Evolutionary conservation across 352 stramenopile genomes (phyloP).

Genomic region (Sclerospora graminicola): DNA sequence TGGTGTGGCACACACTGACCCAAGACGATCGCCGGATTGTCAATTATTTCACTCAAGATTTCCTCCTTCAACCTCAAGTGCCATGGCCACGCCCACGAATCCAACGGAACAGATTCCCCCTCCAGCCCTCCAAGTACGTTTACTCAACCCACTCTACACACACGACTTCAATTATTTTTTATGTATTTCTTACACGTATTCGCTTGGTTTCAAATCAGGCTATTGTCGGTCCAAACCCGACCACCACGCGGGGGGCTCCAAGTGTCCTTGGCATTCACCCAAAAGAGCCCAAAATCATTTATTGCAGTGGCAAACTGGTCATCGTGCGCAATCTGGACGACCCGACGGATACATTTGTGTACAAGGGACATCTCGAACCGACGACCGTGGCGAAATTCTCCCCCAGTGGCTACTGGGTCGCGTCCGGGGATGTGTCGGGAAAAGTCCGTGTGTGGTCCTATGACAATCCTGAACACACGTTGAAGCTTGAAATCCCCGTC

Average conservation of each 20-base stretch:
- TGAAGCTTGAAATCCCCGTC: conserved; percentile 89
- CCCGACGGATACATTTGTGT: conserved; percentile 86
- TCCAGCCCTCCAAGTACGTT: conserved; percentile 21
- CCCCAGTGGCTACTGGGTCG: conserved; percentile 92
- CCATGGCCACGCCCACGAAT: conserved; percentile 47
- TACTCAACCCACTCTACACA: not conserved
- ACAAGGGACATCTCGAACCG: conserved; percentile 90
- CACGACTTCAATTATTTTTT: not conserved
- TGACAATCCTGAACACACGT: conserved; percentile 94
- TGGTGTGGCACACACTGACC: no score
- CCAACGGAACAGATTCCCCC: conserved; percentile 55
- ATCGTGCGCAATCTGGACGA: conserved; percentile 84
- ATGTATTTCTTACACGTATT: not conserved
- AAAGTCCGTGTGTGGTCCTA: conserved; percentile 94
- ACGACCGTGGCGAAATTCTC: conserved; percentile 92
- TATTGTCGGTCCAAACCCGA: conserved; percentile 53
- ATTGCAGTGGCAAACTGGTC: conserved; percentile 87
- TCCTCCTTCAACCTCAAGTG: not conserved
- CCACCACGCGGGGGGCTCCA: conserved; percentile 59
- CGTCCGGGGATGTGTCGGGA: conserved; percentile 82
- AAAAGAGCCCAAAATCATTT: conserved; percentile 86
- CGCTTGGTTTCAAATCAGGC: conserved; percentile 16
- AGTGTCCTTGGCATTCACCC: conserved; percentile 69
- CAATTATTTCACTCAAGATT: no score
- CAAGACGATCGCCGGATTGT: no score